Conservation (phyloP, 164 flowering plant species). For the Vitis riparia region DNA sequence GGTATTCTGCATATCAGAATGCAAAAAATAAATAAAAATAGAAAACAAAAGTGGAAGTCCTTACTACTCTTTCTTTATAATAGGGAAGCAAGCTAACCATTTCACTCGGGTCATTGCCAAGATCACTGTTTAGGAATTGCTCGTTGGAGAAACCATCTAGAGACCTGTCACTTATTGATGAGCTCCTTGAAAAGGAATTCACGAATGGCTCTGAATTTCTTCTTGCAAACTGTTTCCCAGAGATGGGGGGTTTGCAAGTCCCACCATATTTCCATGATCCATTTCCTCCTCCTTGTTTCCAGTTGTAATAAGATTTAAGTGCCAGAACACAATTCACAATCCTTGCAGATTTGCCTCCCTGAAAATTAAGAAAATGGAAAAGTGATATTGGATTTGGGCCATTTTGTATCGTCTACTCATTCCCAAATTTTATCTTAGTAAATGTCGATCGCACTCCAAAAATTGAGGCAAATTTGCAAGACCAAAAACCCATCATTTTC, state of each 20-base stretch:
- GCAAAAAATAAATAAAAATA: not conserved
- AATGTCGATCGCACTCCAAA: not conserved
- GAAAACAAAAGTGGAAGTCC: too few relatives aligned
- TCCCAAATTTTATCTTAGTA: not conserved
- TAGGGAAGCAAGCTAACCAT: slow-evolving; percentile 52
- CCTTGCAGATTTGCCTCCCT: slow-evolving; percentile 67
- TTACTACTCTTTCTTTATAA: not conserved
- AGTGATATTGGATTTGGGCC: not conserved
- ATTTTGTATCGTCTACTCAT: not conserved
- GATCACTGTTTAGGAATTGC: slow-evolving; percentile 14
- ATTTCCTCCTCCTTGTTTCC: slow-evolving; percentile 54
- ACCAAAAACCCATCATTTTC: not conserved
- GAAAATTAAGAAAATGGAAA: slow-evolving; percentile 8
- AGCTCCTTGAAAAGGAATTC: slow-evolving; percentile 46
- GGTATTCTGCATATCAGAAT: slow-evolving; percentile 42
- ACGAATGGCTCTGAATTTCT: slow-evolving; percentile 78
- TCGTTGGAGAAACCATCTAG: slow-evolving; percentile 26
- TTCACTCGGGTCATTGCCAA: slow-evolving; percentile 45
- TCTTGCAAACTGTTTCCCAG: slow-evolving; percentile 53
- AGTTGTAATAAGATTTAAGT: slow-evolving; percentile 49
- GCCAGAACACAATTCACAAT: slow-evolving; percentile 56
- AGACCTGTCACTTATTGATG: slow-evolving; percentile 46
- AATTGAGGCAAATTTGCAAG: not conserved
- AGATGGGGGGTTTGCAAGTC: slow-evolving; percentile 40
- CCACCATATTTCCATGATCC: slow-evolving; percentile 58